Evolutionary conservation across 2,329 filamentous ascomycete species (phyloP).

Genomic region (Xylaria sp.): DNA sequence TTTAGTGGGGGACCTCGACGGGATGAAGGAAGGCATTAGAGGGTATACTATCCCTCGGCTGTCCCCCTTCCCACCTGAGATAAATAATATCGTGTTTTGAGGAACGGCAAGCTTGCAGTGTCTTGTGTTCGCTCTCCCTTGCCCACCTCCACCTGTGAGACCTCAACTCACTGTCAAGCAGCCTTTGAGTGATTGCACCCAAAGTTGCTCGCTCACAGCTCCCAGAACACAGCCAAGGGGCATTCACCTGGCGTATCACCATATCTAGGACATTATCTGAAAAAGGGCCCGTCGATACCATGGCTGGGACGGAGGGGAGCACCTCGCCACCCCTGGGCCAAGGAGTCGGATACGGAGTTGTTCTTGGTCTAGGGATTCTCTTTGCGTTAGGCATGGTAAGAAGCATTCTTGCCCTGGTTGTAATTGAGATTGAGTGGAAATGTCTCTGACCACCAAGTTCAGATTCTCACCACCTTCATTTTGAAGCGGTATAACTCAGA

Average conservation of each 20-base stretch:
- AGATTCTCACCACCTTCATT: constrained; percentile 64
- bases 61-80: no score
- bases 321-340: constrained; percentile 42
- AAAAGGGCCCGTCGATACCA: neutral
- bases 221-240: no score
- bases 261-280: neutral
- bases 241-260: no score
- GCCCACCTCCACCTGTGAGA: no score
- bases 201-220: neutral
- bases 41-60: no score
- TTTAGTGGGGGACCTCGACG: no score
- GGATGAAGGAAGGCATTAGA: no score
- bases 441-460: neutral
- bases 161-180: no score
- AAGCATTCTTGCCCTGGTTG: neutral
- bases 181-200: no score
- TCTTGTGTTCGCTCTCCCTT: no score
- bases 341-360: constrained; percentile 71
- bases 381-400: constrained; percentile 66
- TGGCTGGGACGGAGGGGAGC: constrained; percentile 6
- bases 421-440: neutral
- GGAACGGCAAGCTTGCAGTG: no score
- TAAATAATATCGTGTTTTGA: no score
- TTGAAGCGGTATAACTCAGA: constrained; percentile 58
- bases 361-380: constrained; percentile 66